Evolutionary conservation across 306 rosid genomes (phyloP).

Genomic region (Rubus parviflorus): DNA sequence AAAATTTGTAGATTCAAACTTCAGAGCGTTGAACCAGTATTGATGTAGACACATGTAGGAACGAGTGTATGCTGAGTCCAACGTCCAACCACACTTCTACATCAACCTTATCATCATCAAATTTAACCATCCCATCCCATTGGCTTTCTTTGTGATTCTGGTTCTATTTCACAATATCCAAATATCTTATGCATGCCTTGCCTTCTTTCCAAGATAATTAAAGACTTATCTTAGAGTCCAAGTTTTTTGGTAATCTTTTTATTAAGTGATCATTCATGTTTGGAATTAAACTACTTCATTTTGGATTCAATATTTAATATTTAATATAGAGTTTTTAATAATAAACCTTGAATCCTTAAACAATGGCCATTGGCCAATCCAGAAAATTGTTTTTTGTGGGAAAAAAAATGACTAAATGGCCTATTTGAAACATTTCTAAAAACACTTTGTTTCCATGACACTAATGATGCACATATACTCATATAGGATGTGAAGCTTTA

Average conservation of each 20-base stretch:
- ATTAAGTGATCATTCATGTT: no score
- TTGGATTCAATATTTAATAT: no score
- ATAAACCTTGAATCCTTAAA: background rate
- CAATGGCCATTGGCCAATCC: background rate
- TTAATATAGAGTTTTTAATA: no score
- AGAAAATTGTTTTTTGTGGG: background rate
- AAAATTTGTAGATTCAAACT: background rate
- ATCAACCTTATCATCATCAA: conserved; percentile 3
- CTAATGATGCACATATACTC: background rate
- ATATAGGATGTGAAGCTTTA: no score
- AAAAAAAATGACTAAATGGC: background rate
- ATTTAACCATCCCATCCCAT: background rate
- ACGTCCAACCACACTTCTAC: conserved; percentile 2
- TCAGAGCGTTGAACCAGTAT: background rate
- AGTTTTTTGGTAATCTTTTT: background rate
- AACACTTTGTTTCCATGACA: background rate
- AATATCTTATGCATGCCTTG: background rate
- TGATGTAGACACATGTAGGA: background rate
- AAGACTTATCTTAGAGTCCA: background rate
- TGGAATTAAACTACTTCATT: no score
- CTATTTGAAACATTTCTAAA: background rate
- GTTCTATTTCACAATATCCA: background rate
- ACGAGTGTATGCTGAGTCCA: background rate
- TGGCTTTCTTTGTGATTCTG: background rate
- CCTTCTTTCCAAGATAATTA: background rate